A percentile compares a stretch with the other conserved stretches of the same genome.
These are phyloP conservation scores for Eutrema japonicum DNA, from an alignment of 345 rosid genomes.

Conservation along the genomic window DNA sequence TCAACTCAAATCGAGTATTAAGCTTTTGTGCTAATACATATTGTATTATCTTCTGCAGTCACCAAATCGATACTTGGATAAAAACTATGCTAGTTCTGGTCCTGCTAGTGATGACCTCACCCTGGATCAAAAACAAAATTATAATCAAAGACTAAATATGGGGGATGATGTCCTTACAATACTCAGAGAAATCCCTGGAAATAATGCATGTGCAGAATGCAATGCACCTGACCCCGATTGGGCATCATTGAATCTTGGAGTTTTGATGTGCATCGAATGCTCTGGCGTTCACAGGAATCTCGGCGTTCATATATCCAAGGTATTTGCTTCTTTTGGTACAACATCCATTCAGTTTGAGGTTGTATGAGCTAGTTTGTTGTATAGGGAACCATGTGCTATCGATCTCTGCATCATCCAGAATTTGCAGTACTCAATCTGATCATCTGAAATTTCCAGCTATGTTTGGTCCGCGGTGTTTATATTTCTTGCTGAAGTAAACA, in stretches of 20 bases:
- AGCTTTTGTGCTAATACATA: conserved; percentile 26
- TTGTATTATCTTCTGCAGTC: conserved; percentile 51
- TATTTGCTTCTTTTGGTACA: conserved; percentile 28
- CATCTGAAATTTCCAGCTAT: no score
- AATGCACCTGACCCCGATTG: conserved; percentile 77
- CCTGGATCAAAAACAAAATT: conserved; percentile 38
- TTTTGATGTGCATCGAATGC: conserved; percentile 82
- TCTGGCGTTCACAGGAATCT: conserved; percentile 93
- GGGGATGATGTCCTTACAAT: conserved; percentile 51
- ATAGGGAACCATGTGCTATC: no score
- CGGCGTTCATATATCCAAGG: conserved; percentile 96
- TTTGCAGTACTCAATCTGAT: no score
- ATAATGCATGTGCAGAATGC: conserved; percentile 83
- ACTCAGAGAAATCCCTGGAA: conserved; percentile 78
- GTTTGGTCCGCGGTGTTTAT: neutral
- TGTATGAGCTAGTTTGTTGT: neutral
- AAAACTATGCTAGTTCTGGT: conserved; percentile 39
- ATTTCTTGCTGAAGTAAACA: conserved; percentile 7
- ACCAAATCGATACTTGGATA: conserved; percentile 42
- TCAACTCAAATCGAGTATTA: conserved; percentile 3
- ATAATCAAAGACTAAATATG: conserved; percentile 40
- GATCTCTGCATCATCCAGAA: no score
- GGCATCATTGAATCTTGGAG: conserved; percentile 94
- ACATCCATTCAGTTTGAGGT: neutral
- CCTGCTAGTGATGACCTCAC: conserved; percentile 44